These are phyloP conservation scores for Amyloporia xantha DNA, from an alignment of 768 basidiomycete genomes.

Conservation along the genomic window DNA sequence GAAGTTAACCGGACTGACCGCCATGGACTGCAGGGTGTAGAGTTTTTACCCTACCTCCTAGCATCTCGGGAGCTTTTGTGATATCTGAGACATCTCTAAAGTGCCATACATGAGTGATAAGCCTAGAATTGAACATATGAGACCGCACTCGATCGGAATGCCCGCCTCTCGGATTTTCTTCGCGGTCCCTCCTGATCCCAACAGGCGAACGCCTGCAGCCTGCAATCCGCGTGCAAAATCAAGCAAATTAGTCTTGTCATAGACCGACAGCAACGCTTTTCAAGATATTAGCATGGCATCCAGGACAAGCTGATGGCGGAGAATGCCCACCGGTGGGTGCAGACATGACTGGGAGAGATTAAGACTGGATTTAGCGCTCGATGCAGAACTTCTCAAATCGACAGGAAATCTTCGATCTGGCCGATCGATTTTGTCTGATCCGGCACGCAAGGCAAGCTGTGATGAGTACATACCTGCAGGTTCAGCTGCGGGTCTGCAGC, in stretches of 20 bases:
- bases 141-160: constrained; percentile 77
- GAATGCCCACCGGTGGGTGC: constrained; percentile 26
- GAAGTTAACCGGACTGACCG: constrained; percentile 40
- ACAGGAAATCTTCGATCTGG: too few species aligned
- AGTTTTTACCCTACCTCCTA: constrained; percentile 97
- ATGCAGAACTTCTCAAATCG: too few species aligned
- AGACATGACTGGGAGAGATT: constrained; percentile 22
- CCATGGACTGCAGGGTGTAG: constrained; percentile 97
- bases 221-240: constrained; percentile 85
- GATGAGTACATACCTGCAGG: too few species aligned
- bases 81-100: constrained; percentile 92
- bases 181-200: constrained; percentile 96
- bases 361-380: too few species aligned
- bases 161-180: constrained; percentile 96
- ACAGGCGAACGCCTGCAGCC: constrained; percentile 73
- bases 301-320: background rate
- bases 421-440: too few species aligned
- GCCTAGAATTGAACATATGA: background rate
- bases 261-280: constrained; percentile 87
- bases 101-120: too few species aligned
- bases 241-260: constrained; percentile 88
- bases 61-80: constrained; percentile 98
- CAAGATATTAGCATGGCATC: constrained; percentile 6
- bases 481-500: too few species aligned
- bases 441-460: too few species aligned